phyloP scores from a whole-genome alignment of 331 rosid species.

The Prunus yedoensis region DNA sequence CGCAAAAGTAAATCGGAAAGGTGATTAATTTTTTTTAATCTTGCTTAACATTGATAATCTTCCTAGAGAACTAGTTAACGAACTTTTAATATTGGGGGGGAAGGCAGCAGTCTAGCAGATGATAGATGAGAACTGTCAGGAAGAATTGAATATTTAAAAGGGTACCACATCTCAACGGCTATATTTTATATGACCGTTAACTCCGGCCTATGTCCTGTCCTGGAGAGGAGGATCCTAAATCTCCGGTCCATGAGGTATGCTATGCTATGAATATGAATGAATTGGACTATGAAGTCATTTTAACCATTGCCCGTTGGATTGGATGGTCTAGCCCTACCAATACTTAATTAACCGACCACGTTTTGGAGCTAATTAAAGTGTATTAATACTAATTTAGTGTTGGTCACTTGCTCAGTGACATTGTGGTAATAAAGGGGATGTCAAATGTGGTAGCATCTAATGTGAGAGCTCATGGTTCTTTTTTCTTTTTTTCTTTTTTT shows the following conservation, averaged over 20 bases:
- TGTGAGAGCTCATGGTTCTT: no score
- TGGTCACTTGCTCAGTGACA: no score
- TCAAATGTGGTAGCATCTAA: no score
- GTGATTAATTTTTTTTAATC: slow-evolving; percentile 5
- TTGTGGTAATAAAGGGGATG: no score
- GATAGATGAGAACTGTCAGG: slow-evolving; percentile 15
- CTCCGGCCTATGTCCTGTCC: slow-evolving; percentile 23
- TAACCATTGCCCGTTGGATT: no score
- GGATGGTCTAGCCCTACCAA: no score
- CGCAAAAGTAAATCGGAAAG: neutral
- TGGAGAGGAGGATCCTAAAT: slow-evolving; percentile 11
- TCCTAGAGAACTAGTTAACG: slow-evolving; percentile 1
- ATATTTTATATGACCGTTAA: slow-evolving; percentile 53
- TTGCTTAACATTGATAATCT: slow-evolving; percentile 1
- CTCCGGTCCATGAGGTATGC: slow-evolving; percentile 32
- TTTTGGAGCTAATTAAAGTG: neutral
- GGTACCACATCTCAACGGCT: slow-evolving; percentile 49
- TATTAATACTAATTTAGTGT: no score
- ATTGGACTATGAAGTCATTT: no score
- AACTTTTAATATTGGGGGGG: no score
- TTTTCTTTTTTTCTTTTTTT: no score
- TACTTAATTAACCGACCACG: slow-evolving; percentile 1
- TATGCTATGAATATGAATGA: no score
- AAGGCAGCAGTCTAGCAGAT: no score
- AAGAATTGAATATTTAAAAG: slow-evolving; percentile 16